A percentile compares a stretch with the other conserved stretches of the same genome.
phyloP scores from a whole-genome alignment of 2,329 filamentous ascomycete species.

The Xenoacremonium recifei region DNA sequence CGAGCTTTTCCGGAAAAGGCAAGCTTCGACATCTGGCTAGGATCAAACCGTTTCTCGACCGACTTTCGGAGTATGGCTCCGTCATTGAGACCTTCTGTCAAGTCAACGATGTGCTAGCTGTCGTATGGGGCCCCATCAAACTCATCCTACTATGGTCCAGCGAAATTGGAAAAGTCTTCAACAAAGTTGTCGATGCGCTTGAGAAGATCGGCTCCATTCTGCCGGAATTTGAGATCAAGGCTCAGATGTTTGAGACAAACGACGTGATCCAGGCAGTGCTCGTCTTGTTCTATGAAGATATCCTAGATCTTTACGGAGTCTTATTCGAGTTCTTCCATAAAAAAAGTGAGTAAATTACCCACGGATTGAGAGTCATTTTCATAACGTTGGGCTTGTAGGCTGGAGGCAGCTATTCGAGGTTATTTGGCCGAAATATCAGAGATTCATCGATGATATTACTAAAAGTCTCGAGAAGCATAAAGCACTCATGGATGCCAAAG shows the following conservation, averaged over 20 bases:
- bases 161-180: slow-evolving; percentile 1
- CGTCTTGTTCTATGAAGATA: slow-evolving; percentile 8
- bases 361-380: accelerated
- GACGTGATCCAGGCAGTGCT: slow-evolving; percentile 1
- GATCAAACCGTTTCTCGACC: not conserved
- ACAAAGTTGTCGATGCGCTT: not conserved
- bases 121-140: slow-evolving; percentile 7
- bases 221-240: slow-evolving; percentile 1
- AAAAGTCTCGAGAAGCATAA: not conserved
- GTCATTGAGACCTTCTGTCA: slow-evolving; percentile 2
- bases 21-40: not conserved
- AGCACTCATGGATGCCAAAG: slow-evolving; percentile 1
- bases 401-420: not conserved
- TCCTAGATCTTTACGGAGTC: slow-evolving; percentile 9
- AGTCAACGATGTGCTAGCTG: not conserved
- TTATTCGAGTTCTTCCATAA: slow-evolving; percentile 4
- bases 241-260: not conserved
- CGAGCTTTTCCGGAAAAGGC: not conserved
- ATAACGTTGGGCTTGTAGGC: not conserved
- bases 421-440: not conserved
- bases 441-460: not conserved
- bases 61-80: not conserved
- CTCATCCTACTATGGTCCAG: slow-evolving; percentile 3
- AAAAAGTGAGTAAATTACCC: slow-evolving; percentile 2
- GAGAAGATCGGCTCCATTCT: slow-evolving; percentile 2